A percentile compares a stretch with the other conserved stretches of the same genome.
Evolutionary conservation across 1,284 basidiomycete genomes (phyloP).

Genomic region (Rhodofomes roseus): DNA sequence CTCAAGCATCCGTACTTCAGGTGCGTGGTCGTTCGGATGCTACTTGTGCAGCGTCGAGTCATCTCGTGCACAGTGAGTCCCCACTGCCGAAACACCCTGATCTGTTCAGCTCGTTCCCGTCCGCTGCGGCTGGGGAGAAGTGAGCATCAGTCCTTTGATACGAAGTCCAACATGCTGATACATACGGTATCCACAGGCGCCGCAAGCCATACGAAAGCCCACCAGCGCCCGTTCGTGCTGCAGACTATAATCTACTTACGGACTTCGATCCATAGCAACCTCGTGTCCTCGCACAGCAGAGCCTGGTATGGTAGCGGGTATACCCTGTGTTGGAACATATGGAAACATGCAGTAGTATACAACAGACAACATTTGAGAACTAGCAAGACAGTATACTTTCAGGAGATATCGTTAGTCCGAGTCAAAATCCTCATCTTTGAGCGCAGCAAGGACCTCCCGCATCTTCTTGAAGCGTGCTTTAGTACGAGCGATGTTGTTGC

Average conservation of each 20-base stretch:
- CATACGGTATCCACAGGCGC: conserved; percentile 41
- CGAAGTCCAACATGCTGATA: not conserved
- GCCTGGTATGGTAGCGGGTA: not conserved
- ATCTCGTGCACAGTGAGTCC: conserved; percentile 66
- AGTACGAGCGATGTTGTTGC: conserved; percentile 63
- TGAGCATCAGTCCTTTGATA: conserved; percentile 36
- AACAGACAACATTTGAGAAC: conserved; percentile 5
- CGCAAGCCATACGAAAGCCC: conserved; percentile 76
- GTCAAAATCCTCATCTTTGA: conserved; percentile 25
- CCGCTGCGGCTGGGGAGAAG: conserved; percentile 96
- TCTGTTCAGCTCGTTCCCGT: conserved; percentile 94
- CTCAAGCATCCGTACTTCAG: conserved; percentile 89
- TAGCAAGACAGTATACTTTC: not conserved
- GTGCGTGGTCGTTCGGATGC: conserved; percentile 41
- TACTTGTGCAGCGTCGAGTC: not conserved
- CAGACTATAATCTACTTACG: conserved; percentile 56
- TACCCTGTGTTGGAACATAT: not conserved
- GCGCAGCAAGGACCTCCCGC: conserved; percentile 48
- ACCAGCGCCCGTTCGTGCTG: conserved; percentile 65
- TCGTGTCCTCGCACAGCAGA: not conserved
- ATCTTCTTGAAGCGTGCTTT: conserved; percentile 59
- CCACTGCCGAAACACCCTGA: conserved; percentile 98
- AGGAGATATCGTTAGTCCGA: not conserved
- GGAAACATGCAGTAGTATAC: conserved; percentile 6
- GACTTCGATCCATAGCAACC: conserved; percentile 31